Percentiles rank a stretch among this genome's conserved stretches.
Evolutionary conservation across 345 rosid species (phyloP).

Genomic region (Arabis hirsuta): DNA sequence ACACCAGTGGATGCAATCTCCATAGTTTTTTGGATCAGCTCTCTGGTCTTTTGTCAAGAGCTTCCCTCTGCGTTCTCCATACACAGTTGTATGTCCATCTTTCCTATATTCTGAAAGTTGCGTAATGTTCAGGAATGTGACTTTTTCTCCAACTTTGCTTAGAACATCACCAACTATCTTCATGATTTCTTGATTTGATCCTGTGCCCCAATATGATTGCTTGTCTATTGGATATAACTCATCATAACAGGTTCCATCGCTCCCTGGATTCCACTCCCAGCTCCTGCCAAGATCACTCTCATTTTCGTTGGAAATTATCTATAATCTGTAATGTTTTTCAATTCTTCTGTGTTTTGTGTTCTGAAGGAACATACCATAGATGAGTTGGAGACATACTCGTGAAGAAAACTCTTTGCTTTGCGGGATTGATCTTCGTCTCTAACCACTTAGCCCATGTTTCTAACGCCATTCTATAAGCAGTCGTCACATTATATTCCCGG

Average conservation of each 20-base stretch:
- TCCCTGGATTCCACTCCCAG: slow-evolving; percentile 92
- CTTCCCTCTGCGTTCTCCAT: slow-evolving; percentile 83
- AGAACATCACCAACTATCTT: slow-evolving; percentile 55
- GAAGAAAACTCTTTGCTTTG: slow-evolving; percentile 79
- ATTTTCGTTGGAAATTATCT: not conserved
- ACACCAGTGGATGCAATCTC: slow-evolving; percentile 96
- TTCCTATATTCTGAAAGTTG: slow-evolving; percentile 83
- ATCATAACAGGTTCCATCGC: slow-evolving; percentile 74
- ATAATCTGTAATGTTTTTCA: not conserved
- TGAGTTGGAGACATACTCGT: slow-evolving; percentile 95
- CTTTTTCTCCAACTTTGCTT: slow-evolving; percentile 52
- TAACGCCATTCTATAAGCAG: slow-evolving; percentile 73
- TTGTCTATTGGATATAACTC: slow-evolving; percentile 69
- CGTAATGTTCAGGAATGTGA: slow-evolving; percentile 71
- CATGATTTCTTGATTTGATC: slow-evolving; percentile 83
- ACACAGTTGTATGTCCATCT: slow-evolving; percentile 82
- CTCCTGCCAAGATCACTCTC: slow-evolving; percentile 56
- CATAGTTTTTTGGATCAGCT: slow-evolving; percentile 65
- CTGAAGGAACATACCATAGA: slow-evolving; percentile 61
- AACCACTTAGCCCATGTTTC: slow-evolving; percentile 93
- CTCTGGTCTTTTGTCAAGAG: slow-evolving; percentile 74
- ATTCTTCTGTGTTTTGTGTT: slow-evolving; percentile 3
- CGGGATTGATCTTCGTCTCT: slow-evolving; percentile 63
- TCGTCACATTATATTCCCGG: slow-evolving; percentile 67
- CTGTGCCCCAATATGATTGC: slow-evolving; percentile 84